These are phyloP conservation scores for Candida labiduridarum DNA, from an alignment of 1,139 yeast species.

Conservation along the genomic window DNA sequence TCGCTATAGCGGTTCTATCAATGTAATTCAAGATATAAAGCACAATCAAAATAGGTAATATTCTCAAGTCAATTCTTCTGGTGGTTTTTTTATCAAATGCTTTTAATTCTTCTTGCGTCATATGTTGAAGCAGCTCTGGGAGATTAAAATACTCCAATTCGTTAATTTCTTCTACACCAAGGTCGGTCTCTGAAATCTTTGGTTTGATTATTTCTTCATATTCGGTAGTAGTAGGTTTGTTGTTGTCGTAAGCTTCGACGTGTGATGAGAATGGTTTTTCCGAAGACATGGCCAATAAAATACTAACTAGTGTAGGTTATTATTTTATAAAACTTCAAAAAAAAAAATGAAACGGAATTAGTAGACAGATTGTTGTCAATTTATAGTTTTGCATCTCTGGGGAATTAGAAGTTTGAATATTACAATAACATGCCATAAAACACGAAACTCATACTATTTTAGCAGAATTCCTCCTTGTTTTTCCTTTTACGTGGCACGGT, in stretches of 20 bases:
- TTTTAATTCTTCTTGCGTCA: slow-evolving; percentile 39
- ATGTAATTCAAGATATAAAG: slow-evolving; percentile 56
- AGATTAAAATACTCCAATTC: slow-evolving; percentile 15
- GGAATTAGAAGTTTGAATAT: no score
- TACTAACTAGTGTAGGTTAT: not conserved
- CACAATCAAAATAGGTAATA: slow-evolving; percentile 56
- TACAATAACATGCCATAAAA: no score
- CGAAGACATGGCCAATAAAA: not conserved
- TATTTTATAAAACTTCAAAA: not conserved
- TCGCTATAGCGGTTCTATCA: slow-evolving; percentile 64
- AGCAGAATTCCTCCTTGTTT: not conserved
- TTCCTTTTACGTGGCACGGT: not conserved
- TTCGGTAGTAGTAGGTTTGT: not conserved
- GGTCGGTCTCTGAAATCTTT: slow-evolving; percentile 3
- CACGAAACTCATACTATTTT: not conserved
- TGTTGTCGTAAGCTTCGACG: not conserved
- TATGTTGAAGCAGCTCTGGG: slow-evolving; percentile 37
- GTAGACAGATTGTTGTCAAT: not conserved
- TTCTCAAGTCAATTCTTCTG: slow-evolving; percentile 52
- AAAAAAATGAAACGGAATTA: not conserved
- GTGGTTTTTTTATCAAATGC: slow-evolving; percentile 42
- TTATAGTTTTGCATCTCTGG: not conserved
- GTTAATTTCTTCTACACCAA: slow-evolving; percentile 3
- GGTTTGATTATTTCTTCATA: not conserved
- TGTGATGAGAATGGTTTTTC: not conserved